These are phyloP conservation scores for Lasiodiplodia theobromae DNA, from an alignment of 2,329 filamentous ascomycete species.

Conservation along the genomic window DNA sequence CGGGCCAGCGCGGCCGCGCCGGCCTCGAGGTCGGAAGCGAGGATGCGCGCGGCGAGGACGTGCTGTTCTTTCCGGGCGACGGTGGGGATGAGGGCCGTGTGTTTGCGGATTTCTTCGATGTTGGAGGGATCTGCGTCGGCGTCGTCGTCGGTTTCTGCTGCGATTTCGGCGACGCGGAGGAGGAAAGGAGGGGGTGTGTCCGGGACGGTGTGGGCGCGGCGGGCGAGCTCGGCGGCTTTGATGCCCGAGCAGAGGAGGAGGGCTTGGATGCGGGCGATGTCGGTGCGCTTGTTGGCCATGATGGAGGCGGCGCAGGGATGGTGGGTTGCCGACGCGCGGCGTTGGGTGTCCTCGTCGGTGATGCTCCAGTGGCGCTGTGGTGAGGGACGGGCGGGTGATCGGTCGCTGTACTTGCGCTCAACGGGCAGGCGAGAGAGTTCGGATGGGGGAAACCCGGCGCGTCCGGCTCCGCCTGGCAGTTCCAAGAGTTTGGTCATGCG, in stretches of 20 bases:
- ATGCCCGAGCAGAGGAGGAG: constrained; percentile 85
- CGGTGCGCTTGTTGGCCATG: constrained; percentile 60
- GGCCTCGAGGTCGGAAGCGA: constrained; percentile 57
- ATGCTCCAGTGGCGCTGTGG: constrained; percentile 65
- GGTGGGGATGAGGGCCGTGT: constrained; percentile 50
- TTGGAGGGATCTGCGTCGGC: constrained; percentile 32
- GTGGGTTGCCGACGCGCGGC: constrained; percentile 40
- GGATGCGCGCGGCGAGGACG: constrained; percentile 59
- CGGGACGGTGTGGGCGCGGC: constrained; percentile 63
- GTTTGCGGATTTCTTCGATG: background rate
- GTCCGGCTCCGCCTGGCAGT: constrained; percentile 40
- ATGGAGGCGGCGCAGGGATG: constrained; percentile 38
- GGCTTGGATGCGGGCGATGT: constrained; percentile 79
- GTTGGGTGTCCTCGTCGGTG: constrained; percentile 52
- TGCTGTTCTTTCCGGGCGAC: constrained; percentile 60
- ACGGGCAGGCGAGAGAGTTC: constrained; percentile 13
- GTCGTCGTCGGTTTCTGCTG: constrained; percentile 39
- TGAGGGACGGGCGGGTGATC: constrained; percentile 43
- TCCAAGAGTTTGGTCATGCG: constrained; percentile 43
- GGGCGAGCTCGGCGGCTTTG: constrained; percentile 81
- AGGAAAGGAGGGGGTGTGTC: constrained; percentile 44
- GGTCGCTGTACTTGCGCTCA: constrained; percentile 27
- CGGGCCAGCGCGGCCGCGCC: constrained; percentile 56
- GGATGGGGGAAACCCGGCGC: constrained; percentile 41
- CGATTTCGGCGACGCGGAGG: constrained; percentile 50